Evolutionary conservation across 2,329 filamentous ascomycete genomes (phyloP), one percentile per base, ranked within the genome.

Genomic region (Tolypocladium endophyticum): DNA sequence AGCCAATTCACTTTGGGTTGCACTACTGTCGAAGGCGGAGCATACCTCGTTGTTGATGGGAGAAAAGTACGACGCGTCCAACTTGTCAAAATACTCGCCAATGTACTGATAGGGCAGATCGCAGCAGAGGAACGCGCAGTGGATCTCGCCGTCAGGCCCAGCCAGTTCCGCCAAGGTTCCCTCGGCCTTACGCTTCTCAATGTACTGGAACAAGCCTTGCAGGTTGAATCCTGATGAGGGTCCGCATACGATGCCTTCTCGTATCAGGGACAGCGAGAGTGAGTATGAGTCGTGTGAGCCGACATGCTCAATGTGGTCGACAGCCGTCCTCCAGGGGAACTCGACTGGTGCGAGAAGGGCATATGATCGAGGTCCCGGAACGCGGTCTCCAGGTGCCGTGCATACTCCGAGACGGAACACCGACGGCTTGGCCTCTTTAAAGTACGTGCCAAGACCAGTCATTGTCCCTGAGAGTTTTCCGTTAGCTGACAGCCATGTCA

Each of bases 31-130:
- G 41, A 8, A 14, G n/a, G 7, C 4, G n/a, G 11, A n/a, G 53
- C 61, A 11, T 39, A 73, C 74, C 63, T 80, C 73, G n/a, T 74
- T 73, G 28, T 71, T 69, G 39, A 84, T 81, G 0, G 76, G 68
- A 2, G 75, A 78, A 65, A 85, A 85, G 55, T 79, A 69, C 1
- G 72, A 71, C 1, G 73, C 63, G 2, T 74, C 77, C 14, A 86
- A 71, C 64, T 83, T 84, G 33, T 80, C 74, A 63, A 85, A 86
- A 65, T 86, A 86, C 63, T 82, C 81, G 30, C 77, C 73, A 53
- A 86, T 77, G 61, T 86, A 86, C 66, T 86, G 83, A 63, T 87
- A 86, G 0, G 84, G 84, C 33, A 87, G 63, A 60, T 87, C 84
- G 60, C 83, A 86, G 70, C 83, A 87, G 3, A 86, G 68, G 67